Conservation (phyloP, 2,329 filamentous ascomycete species). For the Sarocladium oryzae region DNA sequence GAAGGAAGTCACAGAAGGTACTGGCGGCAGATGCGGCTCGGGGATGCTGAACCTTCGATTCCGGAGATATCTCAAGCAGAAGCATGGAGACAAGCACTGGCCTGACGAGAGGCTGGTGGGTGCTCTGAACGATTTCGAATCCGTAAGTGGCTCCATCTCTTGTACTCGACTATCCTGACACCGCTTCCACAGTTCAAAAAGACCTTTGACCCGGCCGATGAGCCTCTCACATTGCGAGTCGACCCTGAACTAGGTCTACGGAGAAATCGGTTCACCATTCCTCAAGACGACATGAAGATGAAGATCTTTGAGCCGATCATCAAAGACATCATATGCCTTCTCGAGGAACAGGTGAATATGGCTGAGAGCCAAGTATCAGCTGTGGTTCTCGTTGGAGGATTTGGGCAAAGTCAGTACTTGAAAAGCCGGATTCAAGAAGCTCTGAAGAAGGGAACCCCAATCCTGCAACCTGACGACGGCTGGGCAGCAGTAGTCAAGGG, state of each 20-base stretch:
- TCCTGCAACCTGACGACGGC: slow-evolving; percentile 41
- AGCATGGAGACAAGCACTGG: slow-evolving; percentile 35
- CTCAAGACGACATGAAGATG: slow-evolving; percentile 59
- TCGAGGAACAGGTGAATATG: slow-evolving; percentile 34
- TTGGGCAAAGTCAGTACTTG: slow-evolving; percentile 39
- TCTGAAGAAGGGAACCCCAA: slow-evolving; percentile 27
- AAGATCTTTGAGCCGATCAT: slow-evolving; percentile 36
- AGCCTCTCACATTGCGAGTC: slow-evolving; percentile 30
- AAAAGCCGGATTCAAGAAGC: slow-evolving; percentile 32
- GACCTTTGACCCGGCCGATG: slow-evolving; percentile 27
- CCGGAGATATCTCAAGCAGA: slow-evolving; percentile 34
- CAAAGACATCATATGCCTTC: slow-evolving; percentile 36
- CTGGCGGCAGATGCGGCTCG: slow-evolving; percentile 43
- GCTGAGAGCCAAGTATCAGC: slow-evolving; percentile 27
- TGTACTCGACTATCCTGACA: slow-evolving; percentile 6
- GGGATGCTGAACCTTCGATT: slow-evolving; percentile 44
- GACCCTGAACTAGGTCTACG: slow-evolving; percentile 26
- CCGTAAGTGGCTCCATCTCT: slow-evolving; percentile 20
- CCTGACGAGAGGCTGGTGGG: slow-evolving; percentile 34
- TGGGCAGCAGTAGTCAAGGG: slow-evolving; percentile 47
- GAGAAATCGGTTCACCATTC: slow-evolving; percentile 24
- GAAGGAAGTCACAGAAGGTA: slow-evolving; percentile 42
- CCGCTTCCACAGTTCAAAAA: slow-evolving; percentile 27
- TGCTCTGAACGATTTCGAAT: slow-evolving; percentile 38
- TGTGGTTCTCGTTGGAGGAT: slow-evolving; percentile 43